These are phyloP conservation scores for Blastobotrys robertii DNA, from an alignment of 805 yeast species.

Conservation along the genomic window DNA sequence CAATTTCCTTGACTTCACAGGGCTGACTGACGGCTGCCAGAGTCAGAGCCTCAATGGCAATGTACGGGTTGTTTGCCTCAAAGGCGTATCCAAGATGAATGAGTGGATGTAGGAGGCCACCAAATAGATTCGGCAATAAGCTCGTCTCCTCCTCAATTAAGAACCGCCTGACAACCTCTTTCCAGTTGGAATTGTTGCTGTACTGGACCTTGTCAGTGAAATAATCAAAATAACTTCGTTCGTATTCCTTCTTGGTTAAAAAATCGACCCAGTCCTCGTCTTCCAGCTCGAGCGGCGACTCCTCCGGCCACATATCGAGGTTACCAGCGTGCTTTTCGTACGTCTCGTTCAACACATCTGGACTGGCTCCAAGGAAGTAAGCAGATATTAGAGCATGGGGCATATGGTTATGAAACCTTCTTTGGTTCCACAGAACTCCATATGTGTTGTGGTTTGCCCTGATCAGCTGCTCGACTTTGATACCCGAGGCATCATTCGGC, in stretches of 20 bases:
- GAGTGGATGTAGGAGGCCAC: constrained; percentile 25
- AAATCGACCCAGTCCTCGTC: constrained; percentile 25
- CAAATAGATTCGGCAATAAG: constrained; percentile 17
- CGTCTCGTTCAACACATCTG: constrained; percentile 21
- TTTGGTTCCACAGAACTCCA: constrained; percentile 21
- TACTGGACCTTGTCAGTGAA: constrained; percentile 28
- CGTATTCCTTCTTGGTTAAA: constrained; percentile 25
- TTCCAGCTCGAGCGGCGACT: constrained; percentile 30
- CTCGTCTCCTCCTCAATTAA: constrained; percentile 9
- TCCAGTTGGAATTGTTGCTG: constrained; percentile 28
- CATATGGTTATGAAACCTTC: constrained; percentile 24
- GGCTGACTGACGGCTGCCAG: constrained; percentile 18
- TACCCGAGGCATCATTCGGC: constrained; percentile 12
- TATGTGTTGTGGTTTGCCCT: constrained; percentile 25
- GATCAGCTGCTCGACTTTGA: constrained; percentile 23
- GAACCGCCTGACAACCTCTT: constrained; percentile 19
- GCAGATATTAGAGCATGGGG: constrained; percentile 28
- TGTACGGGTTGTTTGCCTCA: constrained; percentile 25
- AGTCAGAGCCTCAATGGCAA: constrained; percentile 29
- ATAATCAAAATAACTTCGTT: constrained; percentile 29
- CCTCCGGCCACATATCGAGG: constrained; percentile 29
- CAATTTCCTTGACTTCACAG: background rate
- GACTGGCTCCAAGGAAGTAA: constrained; percentile 29
- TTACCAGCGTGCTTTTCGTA: constrained; percentile 21
- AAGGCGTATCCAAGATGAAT: constrained; percentile 29